phyloP scores from a whole-genome alignment of 768 basidiomycete species.

The Tulasnella sp. region DNA sequence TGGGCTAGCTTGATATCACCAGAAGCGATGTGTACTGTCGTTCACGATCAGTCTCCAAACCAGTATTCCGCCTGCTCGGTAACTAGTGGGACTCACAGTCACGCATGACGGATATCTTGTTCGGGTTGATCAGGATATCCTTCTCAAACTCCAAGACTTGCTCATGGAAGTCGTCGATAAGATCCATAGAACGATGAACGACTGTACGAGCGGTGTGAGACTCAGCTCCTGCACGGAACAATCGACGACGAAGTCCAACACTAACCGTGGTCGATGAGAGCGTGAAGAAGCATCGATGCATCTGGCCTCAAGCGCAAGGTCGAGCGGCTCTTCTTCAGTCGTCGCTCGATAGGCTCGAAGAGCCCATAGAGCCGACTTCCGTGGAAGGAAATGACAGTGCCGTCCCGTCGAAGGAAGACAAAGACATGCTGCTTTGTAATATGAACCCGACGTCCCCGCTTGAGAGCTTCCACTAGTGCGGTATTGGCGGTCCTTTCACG shows the following conservation, averaged over 20 bases:
- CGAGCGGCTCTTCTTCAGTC: not conserved
- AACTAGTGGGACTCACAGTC: constrained; percentile 4
- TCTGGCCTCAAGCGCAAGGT: not conserved
- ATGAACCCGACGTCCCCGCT: constrained; percentile 17
- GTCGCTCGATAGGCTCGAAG: constrained; percentile 17
- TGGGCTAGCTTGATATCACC: constrained; percentile 12
- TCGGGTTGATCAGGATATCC: not conserved
- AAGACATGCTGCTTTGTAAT: constrained; percentile 13
- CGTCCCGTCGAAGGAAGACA: constrained; percentile 24
- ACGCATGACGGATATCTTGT: constrained; percentile 3
- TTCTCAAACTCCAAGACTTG: constrained; percentile 22
- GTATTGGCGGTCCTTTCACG: constrained; percentile 9
- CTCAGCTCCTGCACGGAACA: not conserved
- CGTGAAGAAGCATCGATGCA: constrained; percentile 4
- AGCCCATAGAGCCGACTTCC: not conserved
- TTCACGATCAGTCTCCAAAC: not conserved
- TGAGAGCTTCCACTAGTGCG: constrained; percentile 17
- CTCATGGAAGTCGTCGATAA: constrained; percentile 9
- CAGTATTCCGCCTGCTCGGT: not conserved
- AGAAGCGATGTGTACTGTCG: constrained; percentile 22
- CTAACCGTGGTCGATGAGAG: constrained; percentile 30
- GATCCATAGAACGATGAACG: not conserved
- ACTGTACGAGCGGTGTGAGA: not conserved
- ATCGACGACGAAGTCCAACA: not conserved
- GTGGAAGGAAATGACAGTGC: constrained; percentile 24